Conservation (phyloP, 78 protist genomes). For the Chrysochromulina tobinii region DNA sequence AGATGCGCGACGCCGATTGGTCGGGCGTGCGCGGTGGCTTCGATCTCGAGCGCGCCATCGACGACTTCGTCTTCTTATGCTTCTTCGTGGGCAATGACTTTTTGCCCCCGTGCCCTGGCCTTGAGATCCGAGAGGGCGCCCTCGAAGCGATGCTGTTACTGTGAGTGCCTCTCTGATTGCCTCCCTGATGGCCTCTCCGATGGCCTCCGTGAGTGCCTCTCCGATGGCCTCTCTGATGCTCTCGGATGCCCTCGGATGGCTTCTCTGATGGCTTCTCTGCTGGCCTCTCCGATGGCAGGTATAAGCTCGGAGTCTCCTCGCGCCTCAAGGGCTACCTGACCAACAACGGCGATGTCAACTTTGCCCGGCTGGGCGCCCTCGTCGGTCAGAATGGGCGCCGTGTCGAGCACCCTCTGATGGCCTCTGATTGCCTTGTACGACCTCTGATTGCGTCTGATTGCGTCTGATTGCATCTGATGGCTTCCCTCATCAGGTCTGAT, state of each 20-base stretch:
- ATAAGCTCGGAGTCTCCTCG: too few relatives aligned
- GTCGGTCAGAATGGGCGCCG: too few relatives aligned
- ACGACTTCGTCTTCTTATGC: slow-evolving; percentile 96
- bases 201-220: not conserved
- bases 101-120: slow-evolving; percentile 93
- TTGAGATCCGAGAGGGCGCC: slow-evolving; percentile 92
- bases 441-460: too few relatives aligned
- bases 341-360: too few relatives aligned
- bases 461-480: too few relatives aligned
- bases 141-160: slow-evolving; percentile 74
- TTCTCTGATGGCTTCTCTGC: not conserved
- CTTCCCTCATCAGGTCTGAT: too few relatives aligned
- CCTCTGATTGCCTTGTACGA: too few relatives aligned
- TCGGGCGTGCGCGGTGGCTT: slow-evolving; percentile 3
- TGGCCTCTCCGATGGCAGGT: too few relatives aligned
- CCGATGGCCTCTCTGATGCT: not conserved
- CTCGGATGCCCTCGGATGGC: not conserved
- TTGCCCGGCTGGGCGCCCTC: too few relatives aligned
- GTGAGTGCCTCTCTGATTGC: slow-evolving; percentile 19
- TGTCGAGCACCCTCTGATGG: too few relatives aligned
- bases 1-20: slow-evolving; percentile 7
- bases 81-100: slow-evolving; percentile 99
- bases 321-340: too few relatives aligned
- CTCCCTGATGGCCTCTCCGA: not conserved
- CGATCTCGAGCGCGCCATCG: slow-evolving; percentile 90